A percentile compares a stretch with the other conserved stretches of the same genome.
These are phyloP conservation scores for Clohesyomyces aquaticus DNA, from an alignment of 495 filamentous ascomycete genomes.

Conservation along the genomic window DNA sequence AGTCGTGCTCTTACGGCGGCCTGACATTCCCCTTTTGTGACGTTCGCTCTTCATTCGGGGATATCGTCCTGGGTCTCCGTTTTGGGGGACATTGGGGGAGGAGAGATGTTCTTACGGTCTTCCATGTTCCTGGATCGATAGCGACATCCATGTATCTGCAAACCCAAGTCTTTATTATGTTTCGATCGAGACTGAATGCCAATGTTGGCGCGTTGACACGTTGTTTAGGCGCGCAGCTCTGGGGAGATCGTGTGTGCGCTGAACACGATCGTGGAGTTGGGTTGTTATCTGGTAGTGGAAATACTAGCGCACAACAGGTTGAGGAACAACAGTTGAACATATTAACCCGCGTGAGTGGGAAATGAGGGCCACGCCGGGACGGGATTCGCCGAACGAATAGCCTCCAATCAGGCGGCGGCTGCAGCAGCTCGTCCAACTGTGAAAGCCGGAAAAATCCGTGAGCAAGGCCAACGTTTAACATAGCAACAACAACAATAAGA, in stretches of 20 bases:
- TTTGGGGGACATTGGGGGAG: slow-evolving; percentile 6
- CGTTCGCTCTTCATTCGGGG: slow-evolving; percentile 6
- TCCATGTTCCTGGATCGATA: background rate
- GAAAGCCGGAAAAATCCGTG: too few relatives aligned
- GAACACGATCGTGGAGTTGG: too few relatives aligned
- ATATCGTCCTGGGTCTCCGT: background rate
- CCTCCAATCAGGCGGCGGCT: background rate
- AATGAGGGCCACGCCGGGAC: background rate
- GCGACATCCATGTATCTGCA: background rate
- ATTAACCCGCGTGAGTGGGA: too few relatives aligned
- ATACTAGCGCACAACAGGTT: background rate
- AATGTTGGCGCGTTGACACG: background rate
- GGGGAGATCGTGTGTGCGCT: background rate
- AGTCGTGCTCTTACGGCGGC: background rate
- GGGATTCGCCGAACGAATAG: background rate
- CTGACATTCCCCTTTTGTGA: background rate
- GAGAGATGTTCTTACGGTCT: background rate
- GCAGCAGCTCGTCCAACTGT: too few relatives aligned
- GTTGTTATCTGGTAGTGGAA: background rate
- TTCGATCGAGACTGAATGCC: background rate
- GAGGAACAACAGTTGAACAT: background rate
- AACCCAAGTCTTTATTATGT: background rate
- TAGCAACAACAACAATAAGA: too few relatives aligned
- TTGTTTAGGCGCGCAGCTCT: background rate
- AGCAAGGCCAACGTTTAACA: too few relatives aligned